phyloP scores from a whole-genome alignment of 169 alveolate species.

The Amoebophrya sp. region DNA sequence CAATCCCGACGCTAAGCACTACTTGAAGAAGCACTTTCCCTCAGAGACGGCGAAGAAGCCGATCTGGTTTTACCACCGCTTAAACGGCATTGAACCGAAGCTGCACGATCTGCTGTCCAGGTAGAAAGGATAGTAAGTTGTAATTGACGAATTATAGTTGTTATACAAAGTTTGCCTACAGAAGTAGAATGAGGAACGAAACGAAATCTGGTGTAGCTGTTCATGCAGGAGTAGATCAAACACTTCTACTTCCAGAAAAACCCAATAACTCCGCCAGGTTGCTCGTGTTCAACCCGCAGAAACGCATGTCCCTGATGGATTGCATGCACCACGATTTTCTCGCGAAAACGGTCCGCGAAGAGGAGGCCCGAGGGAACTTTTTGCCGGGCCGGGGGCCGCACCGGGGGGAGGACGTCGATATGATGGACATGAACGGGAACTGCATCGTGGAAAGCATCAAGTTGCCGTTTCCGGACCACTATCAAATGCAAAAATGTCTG shows the following conservation, averaged over 20 bases:
- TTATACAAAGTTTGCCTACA: neutral
- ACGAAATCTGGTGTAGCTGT: neutral
- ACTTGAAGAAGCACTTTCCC: conserved; percentile 41
- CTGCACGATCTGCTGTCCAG: conserved; percentile 70
- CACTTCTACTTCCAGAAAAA: neutral
- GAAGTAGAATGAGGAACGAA: neutral
- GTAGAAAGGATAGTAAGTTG: conserved; percentile 47
- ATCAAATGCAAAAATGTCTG: neutral
- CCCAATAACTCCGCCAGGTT: neutral
- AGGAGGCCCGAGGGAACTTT: conserved; percentile 21
- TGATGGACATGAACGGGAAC: neutral
- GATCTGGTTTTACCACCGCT: conserved; percentile 61
- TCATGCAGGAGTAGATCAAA: neutral
- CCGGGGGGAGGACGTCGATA: neutral
- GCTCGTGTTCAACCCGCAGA: conserved; percentile 34
- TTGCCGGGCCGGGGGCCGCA: neutral
- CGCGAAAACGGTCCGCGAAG: neutral
- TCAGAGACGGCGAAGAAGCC: conserved; percentile 51
- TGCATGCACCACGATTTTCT: neutral
- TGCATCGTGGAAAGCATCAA: neutral
- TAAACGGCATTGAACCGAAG: conserved; percentile 73
- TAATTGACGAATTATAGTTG: neutral
- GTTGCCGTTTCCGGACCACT: conserved; percentile 67
- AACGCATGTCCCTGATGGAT: neutral
- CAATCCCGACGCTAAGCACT: conserved; percentile 64